Percentiles rank a stretch among this genome's conserved stretches.
phyloP scores from a whole-genome alignment of 768 basidiomycete species.

The Collybia mongolica region DNA sequence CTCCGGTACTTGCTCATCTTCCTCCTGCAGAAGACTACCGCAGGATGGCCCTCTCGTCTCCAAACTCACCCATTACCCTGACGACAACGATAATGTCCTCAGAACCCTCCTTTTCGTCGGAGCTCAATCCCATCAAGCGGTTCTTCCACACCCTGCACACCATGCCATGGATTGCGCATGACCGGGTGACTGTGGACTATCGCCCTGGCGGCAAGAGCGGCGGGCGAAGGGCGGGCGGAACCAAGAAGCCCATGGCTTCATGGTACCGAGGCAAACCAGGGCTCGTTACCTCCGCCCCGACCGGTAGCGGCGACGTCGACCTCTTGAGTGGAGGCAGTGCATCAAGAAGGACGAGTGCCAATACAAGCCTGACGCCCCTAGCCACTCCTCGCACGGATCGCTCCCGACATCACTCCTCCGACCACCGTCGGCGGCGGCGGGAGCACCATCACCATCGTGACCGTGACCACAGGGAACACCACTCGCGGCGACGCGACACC shows the following conservation, averaged over 20 bases:
- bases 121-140: conserved; percentile 37
- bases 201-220: conserved; percentile 30
- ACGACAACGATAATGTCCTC: conserved; percentile 23
- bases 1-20: conserved; percentile 32
- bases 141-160: conserved; percentile 39
- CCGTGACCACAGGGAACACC: conserved; percentile 16
- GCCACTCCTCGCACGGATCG: conserved; percentile 11
- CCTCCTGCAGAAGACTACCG: conserved; percentile 32
- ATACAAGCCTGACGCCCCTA: conserved; percentile 15
- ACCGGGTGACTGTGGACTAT: conserved; percentile 45
- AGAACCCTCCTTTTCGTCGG: conserved; percentile 35
- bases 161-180: conserved; percentile 46
- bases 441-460: conserved; percentile 19
- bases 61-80: conserved; percentile 13
- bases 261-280: conserved; percentile 32
- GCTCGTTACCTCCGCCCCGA: conserved; percentile 18
- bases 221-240: conserved; percentile 9
- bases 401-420: conserved; percentile 8
- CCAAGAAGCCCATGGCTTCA: conserved; percentile 27
- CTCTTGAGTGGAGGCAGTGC: conserved; percentile 27
- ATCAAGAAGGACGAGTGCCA: conserved; percentile 20
- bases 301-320: conserved; percentile 26
- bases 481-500: conserved; percentile 12
- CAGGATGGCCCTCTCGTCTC: conserved; percentile 33
- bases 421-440: conserved; percentile 19